These are phyloP conservation scores for Bacidia rubella DNA, from an alignment of 495 filamentous ascomycete species.

Conservation along the genomic window DNA sequence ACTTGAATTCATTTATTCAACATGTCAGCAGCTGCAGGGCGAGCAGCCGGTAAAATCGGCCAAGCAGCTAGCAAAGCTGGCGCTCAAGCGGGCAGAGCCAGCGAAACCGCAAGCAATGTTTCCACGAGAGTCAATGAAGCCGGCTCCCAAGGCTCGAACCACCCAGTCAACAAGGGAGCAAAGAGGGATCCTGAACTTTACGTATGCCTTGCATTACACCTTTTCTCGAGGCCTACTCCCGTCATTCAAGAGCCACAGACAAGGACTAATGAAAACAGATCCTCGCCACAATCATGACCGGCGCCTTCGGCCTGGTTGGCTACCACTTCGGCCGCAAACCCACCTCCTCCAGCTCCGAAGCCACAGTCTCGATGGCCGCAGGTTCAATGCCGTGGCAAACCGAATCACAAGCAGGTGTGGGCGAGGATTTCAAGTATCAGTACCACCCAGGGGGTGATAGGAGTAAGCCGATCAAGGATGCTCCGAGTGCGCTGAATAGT, in stretches of 20 bases:
- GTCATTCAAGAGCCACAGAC: too few relatives aligned
- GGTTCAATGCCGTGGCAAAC: conserved; percentile 83
- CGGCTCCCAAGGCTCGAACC: conserved; percentile 29
- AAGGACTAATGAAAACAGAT: conserved; percentile 42
- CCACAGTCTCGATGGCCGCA: conserved; percentile 54
- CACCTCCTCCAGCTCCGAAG: conserved; percentile 72
- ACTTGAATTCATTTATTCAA: conserved; percentile 10
- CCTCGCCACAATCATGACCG: conserved; percentile 81
- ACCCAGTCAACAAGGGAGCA: conserved; percentile 48
- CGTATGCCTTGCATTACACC: conserved; percentile 36
- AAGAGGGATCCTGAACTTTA: conserved; percentile 73
- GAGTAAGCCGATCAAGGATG: conserved; percentile 63
- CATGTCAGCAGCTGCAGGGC: conserved; percentile 42
- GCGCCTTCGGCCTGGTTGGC: conserved; percentile 73
- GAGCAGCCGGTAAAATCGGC: conserved; percentile 28
- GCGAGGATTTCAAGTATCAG: conserved; percentile 63
- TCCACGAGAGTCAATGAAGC: conserved; percentile 26
- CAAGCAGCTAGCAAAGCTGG: conserved; percentile 5
- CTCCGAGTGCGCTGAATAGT: conserved; percentile 85
- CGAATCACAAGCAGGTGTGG: conserved; percentile 30
- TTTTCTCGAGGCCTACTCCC: too few relatives aligned
- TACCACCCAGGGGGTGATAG: conserved; percentile 86
- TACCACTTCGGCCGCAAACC: conserved; percentile 78
- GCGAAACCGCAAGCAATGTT: conserved; percentile 16
- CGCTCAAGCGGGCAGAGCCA: neutral